Evolutionary conservation across 2,329 filamentous ascomycete species (phyloP).

Genomic region (Cadophora sp.): DNA sequence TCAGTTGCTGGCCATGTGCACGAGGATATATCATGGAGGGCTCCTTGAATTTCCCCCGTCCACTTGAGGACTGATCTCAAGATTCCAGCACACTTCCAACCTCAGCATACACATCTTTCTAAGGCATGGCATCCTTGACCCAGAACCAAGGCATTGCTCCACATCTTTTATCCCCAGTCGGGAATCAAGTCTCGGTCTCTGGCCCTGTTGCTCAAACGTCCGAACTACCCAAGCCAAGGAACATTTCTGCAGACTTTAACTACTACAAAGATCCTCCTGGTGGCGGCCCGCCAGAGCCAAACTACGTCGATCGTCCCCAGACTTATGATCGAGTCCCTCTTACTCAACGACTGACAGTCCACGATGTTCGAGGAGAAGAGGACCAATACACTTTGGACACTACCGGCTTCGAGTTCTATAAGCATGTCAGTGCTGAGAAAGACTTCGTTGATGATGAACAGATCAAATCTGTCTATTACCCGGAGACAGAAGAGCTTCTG

Average conservation of each 20-base stretch:
- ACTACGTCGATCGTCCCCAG: not conserved
- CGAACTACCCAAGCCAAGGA: slow-evolving; percentile 16
- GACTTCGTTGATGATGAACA: slow-evolving; percentile 46
- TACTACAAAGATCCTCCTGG: slow-evolving; percentile 27
- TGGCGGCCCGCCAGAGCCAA: not conserved
- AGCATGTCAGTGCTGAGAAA: slow-evolving; percentile 45
- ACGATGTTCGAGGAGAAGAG: slow-evolving; percentile 54
- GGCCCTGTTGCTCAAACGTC: not conserved
- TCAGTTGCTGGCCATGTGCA: not conserved
- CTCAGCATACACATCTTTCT: not conserved
- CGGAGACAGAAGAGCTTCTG: not conserved
- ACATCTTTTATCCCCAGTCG: slow-evolving; percentile 2
- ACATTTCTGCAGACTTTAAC: slow-evolving; percentile 29
- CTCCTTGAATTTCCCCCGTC: too few species aligned
- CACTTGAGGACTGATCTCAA: too few species aligned
- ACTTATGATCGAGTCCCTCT: not conserved
- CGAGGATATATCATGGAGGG: not conserved
- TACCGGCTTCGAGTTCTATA: slow-evolving; percentile 49
- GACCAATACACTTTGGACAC: slow-evolving; percentile 49
- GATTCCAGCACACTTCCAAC: too few species aligned
- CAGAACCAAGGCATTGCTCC: not conserved
- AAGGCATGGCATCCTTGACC: not conserved
- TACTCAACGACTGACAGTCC: slow-evolving; percentile 37
- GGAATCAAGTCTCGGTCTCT: slow-evolving; percentile 11
- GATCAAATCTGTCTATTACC: slow-evolving; percentile 35